Base-by-base conservation (phyloP, 257 asterid genomes). In the Cinchona pubescens region DNA sequence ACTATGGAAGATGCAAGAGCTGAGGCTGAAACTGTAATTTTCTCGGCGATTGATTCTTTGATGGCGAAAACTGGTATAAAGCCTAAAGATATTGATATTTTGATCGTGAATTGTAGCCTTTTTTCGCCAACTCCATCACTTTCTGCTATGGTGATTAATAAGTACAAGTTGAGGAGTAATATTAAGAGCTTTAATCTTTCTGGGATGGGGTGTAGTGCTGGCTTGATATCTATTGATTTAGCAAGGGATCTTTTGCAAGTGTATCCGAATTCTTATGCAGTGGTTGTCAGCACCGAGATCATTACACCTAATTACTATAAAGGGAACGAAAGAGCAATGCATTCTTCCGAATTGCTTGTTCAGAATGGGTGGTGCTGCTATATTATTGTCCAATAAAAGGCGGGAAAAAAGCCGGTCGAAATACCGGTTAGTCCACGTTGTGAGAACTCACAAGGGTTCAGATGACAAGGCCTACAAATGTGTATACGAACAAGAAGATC, bases 121-220 rank as follows among this genome's bases (percentile, higher is more conserved):
- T 92, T 92, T 49, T 92, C 97, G 4, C 97, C 97, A 1, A 92
- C 96, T 0, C 97, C 97, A 0, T 92, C 97, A 1, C 79, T 92
- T 2, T 92, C 97, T 0, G 96, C 96, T 0, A 90, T 92, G 96
- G 90, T 92, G 40, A 88, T 90, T 7, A 92, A 92, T 13, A 89
- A 87, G 73, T 92, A 92, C 76, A 92, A 89, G 75, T 21, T 92
- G 23, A 82, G 96, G 69, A 90, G 97, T 45, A 92, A 92, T 42
- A 80, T 89, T 5, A 89, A 85, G 63, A 90, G 96, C 72, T 86
- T 56, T 63, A 91, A 92, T 75, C 87, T 92, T 49, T 91, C 98
- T 25, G 97, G 98, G 25, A 93, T 93, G 98, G 98, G 98, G 0
- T 93, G 97, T 73, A 85, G 91, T 74, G 98, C 98, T 38, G 98